These are phyloP conservation scores for Stemphylium lycopersici DNA, from an alignment of 2,329 filamentous ascomycete genomes.

Conservation along the genomic window DNA sequence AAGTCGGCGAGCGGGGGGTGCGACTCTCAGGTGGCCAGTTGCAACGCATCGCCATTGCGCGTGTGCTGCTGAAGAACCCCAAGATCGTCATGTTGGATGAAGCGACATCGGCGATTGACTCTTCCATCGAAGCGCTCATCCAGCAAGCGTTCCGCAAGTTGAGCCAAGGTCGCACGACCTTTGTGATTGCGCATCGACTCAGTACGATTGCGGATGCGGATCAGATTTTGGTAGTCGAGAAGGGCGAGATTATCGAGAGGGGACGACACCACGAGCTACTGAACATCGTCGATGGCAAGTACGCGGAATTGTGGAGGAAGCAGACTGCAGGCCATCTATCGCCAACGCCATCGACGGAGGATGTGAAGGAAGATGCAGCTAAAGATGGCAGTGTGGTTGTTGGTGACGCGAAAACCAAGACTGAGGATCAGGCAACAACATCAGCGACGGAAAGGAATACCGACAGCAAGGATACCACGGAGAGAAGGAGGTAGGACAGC, in stretches of 20 bases:
- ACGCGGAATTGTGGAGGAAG: slow-evolving; percentile 87
- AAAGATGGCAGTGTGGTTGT: slow-evolving; percentile 16
- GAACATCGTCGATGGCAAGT: slow-evolving; percentile 68
- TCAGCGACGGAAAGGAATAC: slow-evolving; percentile 22
- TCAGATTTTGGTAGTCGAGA: slow-evolving; percentile 79
- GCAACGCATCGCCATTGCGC: slow-evolving; percentile 71
- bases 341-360: slow-evolving; percentile 24
- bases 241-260: slow-evolving; percentile 76
- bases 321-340: slow-evolving; percentile 60
- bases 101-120: slow-evolving; percentile 85
- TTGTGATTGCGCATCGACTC: slow-evolving; percentile 77
- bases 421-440: slow-evolving; percentile 26
- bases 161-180: slow-evolving; percentile 68
- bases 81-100: slow-evolving; percentile 87
- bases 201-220: slow-evolving; percentile 87
- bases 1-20: slow-evolving; percentile 50
- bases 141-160: slow-evolving; percentile 66
- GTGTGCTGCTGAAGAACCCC: slow-evolving; percentile 78
- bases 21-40: slow-evolving; percentile 68
- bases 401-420: slow-evolving; percentile 34
- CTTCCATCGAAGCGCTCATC: slow-evolving; percentile 70
- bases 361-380: slow-evolving; percentile 19
- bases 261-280: slow-evolving; percentile 82
- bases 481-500: no score
- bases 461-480: slow-evolving; percentile 12